phyloP scores from a whole-genome alignment of 768 basidiomycete species.

The Mycena metata region DNA sequence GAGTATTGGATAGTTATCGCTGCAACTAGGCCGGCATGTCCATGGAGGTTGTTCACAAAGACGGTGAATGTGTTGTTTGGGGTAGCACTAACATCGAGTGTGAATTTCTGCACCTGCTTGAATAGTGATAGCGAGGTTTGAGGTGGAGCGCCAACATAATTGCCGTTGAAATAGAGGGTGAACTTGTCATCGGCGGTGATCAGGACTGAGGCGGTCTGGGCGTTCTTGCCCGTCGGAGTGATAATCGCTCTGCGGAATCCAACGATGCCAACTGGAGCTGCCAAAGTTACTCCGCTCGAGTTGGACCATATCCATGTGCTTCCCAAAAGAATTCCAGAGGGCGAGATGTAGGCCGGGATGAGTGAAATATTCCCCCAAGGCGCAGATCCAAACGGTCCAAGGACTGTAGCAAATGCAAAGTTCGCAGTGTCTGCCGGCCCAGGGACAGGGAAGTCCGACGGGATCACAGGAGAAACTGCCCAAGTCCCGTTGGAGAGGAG shows the following conservation, averaged over 20 bases:
- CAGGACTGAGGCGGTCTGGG: conserved; percentile 13
- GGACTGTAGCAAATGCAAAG: background rate
- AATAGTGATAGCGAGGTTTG: too few relatives aligned
- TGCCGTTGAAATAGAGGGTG: conserved; percentile 21
- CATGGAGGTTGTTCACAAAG: background rate
- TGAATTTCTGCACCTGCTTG: conserved; percentile 16
- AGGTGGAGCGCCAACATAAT: conserved; percentile 11
- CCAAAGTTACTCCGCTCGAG: background rate
- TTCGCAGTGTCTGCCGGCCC: background rate
- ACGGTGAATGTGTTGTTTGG: conserved; percentile 8
- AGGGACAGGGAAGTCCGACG: background rate
- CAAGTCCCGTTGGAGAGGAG: conserved; percentile 24
- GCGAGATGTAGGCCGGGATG: background rate
- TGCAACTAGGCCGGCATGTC: conserved; percentile 11
- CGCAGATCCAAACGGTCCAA: conserved; percentile 6
- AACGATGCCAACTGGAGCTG: conserved; percentile 8
- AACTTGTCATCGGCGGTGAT: conserved; percentile 27
- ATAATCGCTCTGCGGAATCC: conserved; percentile 30
- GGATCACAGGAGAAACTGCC: conserved; percentile 4
- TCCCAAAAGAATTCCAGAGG: background rate
- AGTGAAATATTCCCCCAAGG: conserved; percentile 16
- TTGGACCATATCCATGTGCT: conserved; percentile 30
- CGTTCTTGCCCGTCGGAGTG: conserved; percentile 13
- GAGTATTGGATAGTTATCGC: background rate
- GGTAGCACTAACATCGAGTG: background rate